Evolutionary conservation across 257 asterid species (phyloP).

Genomic region (Plectranthus barbatus): DNA sequence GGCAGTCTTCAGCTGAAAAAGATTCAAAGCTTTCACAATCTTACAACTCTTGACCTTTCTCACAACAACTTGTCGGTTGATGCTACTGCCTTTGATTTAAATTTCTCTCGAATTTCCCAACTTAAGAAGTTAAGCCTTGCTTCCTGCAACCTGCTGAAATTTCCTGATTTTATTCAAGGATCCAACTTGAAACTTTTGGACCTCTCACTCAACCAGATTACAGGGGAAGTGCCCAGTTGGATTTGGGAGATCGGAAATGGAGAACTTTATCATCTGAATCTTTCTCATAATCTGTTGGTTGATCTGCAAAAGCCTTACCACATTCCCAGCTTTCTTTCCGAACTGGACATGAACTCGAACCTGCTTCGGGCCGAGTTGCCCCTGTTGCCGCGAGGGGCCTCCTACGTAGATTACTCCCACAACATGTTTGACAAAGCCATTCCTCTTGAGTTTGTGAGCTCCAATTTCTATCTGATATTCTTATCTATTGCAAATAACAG

Average conservation of each 20-base stretch:
- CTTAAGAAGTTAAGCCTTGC: constrained; percentile 16
- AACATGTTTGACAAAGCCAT: too few species aligned
- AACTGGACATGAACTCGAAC: too few species aligned
- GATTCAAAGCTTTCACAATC: constrained; percentile 7
- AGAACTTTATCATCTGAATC: neutral
- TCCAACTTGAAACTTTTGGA: neutral
- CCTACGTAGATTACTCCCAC: too few species aligned
- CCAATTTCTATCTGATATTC: too few species aligned
- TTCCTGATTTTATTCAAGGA: neutral
- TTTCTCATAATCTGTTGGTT: neutral
- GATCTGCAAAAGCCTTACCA: too few species aligned
- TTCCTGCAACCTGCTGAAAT: neutral
- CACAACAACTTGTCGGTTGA: constrained; percentile 28
- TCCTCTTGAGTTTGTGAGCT: too few species aligned
- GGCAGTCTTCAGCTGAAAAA: constrained; percentile 1
- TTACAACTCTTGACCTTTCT: constrained; percentile 28
- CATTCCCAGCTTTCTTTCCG: too few species aligned
- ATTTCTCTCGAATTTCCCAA: too few species aligned
- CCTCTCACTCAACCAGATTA: neutral
- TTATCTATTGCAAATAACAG: too few species aligned
- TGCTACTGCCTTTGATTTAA: neutral
- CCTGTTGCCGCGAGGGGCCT: too few species aligned
- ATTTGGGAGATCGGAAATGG: neutral
- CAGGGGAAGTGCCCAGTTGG: neutral
- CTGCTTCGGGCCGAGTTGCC: too few species aligned